A percentile compares a stretch with the other conserved stretches of the same genome.
Conservation (phyloP, 2,329 filamentous ascomycete genomes). For the Penicillium sp. region DNA sequence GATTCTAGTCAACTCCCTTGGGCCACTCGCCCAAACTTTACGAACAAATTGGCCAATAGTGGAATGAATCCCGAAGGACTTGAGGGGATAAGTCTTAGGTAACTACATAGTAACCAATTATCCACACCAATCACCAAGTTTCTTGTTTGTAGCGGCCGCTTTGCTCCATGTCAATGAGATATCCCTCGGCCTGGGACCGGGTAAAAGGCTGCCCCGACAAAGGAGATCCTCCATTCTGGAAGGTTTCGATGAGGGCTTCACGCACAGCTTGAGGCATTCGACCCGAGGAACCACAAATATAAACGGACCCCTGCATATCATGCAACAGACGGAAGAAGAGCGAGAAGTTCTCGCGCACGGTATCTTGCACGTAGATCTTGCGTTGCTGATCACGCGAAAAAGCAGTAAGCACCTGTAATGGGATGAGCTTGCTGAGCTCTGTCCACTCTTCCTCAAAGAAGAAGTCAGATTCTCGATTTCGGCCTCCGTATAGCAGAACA, state of each 20-base stretch:
- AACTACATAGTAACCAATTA: neutral
- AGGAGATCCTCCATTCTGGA: conserved; percentile 51
- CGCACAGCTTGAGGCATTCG: conserved; percentile 70
- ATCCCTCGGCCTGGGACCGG: conserved; percentile 54
- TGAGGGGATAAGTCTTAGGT: neutral
- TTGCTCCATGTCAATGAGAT: conserved; percentile 59
- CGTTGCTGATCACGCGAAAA: conserved; percentile 68
- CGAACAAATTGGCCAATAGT: too few relatives aligned
- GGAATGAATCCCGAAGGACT: too few relatives aligned
- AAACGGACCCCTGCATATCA: conserved; percentile 51
- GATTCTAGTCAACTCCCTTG: too few relatives aligned
- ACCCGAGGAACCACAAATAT: conserved; percentile 58
- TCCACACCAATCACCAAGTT: conserved; percentile 56
- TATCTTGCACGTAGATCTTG: conserved; percentile 68
- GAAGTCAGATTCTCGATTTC: conserved; percentile 71
- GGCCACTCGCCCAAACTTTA: too few relatives aligned
- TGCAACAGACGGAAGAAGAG: conserved; percentile 54
- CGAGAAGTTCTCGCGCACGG: conserved; percentile 52
- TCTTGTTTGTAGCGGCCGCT: conserved; percentile 64
- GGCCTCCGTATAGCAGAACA: conserved; percentile 79
- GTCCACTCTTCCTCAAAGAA: conserved; percentile 79
- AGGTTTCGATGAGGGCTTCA: conserved; percentile 62
- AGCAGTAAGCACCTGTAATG: conserved; percentile 59
- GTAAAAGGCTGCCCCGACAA: conserved; percentile 26
- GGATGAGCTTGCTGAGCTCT: conserved; percentile 39